These are phyloP conservation scores for Aschersonia sp. DNA, from an alignment of 2,329 filamentous ascomycete species.

Conservation along the genomic window DNA sequence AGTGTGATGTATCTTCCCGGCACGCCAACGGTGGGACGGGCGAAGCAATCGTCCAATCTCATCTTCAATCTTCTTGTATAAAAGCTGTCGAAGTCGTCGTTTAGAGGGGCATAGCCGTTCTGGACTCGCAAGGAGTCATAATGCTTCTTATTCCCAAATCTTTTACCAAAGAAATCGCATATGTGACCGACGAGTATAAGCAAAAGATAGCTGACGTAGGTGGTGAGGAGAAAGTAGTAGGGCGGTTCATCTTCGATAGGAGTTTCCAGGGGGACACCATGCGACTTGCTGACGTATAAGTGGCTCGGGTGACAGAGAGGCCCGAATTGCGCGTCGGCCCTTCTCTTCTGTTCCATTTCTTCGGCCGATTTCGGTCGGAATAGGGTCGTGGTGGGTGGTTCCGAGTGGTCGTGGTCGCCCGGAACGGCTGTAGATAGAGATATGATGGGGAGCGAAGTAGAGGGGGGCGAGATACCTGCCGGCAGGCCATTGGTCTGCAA, in stretches of 20 bases:
- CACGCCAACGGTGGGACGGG: constrained; percentile 81
- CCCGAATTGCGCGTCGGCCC: constrained; percentile 80
- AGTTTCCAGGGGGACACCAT: constrained; percentile 63
- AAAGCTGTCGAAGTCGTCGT: constrained; percentile 98
- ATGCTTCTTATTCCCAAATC: constrained; percentile 67
- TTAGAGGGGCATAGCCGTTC: constrained; percentile 87
- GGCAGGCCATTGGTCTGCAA: constrained; percentile 27
- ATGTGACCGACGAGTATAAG: constrained; percentile 92
- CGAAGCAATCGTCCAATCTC: constrained; percentile 93
- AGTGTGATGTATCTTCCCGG: constrained; percentile 89
- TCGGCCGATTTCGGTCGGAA: constrained; percentile 80
- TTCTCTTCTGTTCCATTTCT: constrained; percentile 61
- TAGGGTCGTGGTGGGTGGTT: constrained; percentile 60
- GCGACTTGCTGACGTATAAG: constrained; percentile 78
- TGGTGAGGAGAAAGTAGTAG: constrained; percentile 93
- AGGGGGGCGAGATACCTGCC: constrained; percentile 53
- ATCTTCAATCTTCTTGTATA: constrained; percentile 87
- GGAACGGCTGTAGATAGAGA: constrained; percentile 76
- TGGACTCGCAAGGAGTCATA: constrained; percentile 71
- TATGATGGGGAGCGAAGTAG: constrained; percentile 74
- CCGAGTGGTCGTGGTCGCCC: constrained; percentile 55
- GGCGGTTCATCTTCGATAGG: constrained; percentile 90
- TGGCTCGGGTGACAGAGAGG: constrained; percentile 69
- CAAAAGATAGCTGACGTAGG: constrained; percentile 95
- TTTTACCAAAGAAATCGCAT: constrained; percentile 94